phyloP scores from a whole-genome alignment of 768 basidiomycete species.

The Mycena olivaceomarginata region DNA sequence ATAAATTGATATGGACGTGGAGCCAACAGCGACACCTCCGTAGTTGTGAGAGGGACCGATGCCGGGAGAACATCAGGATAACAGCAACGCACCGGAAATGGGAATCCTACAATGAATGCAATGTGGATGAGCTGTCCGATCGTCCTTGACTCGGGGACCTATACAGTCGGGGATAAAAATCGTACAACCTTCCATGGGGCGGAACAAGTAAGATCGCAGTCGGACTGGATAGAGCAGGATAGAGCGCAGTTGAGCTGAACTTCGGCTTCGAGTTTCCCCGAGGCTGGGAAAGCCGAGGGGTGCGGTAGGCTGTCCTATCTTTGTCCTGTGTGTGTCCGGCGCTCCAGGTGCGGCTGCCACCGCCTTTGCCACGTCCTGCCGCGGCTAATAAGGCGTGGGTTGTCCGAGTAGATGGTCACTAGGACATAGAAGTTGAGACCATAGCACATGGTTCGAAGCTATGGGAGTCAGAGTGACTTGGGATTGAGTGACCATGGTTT shows the following conservation, averaged over 20 bases:
- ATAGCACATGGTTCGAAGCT: background rate
- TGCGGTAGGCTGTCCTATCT: background rate
- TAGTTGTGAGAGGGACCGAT: background rate
- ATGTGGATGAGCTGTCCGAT: too few relatives aligned
- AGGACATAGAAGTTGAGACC: background rate
- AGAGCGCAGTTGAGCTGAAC: too few relatives aligned
- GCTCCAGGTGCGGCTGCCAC: too few relatives aligned
- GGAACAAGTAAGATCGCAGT: too few relatives aligned
- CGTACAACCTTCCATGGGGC: too few relatives aligned
- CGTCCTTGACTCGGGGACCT: too few relatives aligned
- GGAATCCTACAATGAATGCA: too few relatives aligned
- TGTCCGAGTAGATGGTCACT: background rate
- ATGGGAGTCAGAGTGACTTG: too few relatives aligned
- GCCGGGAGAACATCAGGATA: background rate
- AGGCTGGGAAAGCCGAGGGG: background rate
- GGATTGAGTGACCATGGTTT: background rate
- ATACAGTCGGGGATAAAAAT: too few relatives aligned
- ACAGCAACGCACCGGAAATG: too few relatives aligned
- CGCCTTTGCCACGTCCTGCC: background rate
- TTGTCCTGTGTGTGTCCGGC: background rate
- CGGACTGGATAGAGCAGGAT: too few relatives aligned
- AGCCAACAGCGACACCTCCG: too few relatives aligned
- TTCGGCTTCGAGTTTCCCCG: background rate
- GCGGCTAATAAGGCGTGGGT: background rate
- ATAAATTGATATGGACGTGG: background rate